Percentiles rank a stretch among this genome's conserved stretches.
These are phyloP conservation scores for Penicillium sp. DNA, from an alignment of 2,329 filamentous ascomycete species.

Conservation along the genomic window DNA sequence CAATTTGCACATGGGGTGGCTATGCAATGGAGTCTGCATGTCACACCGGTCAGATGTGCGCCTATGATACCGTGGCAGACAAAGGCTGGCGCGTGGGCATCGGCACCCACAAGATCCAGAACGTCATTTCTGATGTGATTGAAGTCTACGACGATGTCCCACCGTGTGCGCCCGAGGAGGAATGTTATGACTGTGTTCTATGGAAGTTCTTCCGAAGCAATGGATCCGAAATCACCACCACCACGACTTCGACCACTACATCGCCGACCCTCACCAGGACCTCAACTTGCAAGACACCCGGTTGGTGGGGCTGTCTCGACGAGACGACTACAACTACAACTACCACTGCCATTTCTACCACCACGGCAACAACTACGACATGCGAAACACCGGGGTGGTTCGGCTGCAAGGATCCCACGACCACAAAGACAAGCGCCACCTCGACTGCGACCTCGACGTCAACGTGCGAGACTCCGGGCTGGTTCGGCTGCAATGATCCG, in stretches of 20 bases:
- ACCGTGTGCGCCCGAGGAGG: conserved; percentile 70
- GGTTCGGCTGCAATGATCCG: conserved; percentile 34
- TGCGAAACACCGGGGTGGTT: conserved; percentile 41
- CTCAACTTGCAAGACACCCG: conserved; percentile 83
- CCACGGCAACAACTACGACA: conserved; percentile 30
- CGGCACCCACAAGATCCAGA: conserved; percentile 84
- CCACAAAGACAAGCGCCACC: conserved; percentile 19
- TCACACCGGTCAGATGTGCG: conserved; percentile 82
- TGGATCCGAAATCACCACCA: conserved; percentile 72
- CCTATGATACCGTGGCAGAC: conserved; percentile 88
- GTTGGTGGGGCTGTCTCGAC: conserved; percentile 75
- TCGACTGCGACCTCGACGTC: conserved; percentile 20
- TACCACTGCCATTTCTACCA: conserved; percentile 30
- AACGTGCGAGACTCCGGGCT: conserved; percentile 30
- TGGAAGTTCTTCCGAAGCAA: conserved; percentile 98
- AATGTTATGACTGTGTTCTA: conserved; percentile 82
- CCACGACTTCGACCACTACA: conserved; percentile 56
- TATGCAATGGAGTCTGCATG: conserved; percentile 94
- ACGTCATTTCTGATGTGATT: conserved; percentile 84
- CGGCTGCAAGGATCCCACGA: conserved; percentile 40
- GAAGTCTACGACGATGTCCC: conserved; percentile 79
- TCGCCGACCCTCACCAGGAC: conserved; percentile 69
- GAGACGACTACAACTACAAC: conserved; percentile 44
- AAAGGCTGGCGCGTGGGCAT: conserved; percentile 90
- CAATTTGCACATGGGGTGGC: conserved; percentile 83